Base-by-base conservation (phyloP, 805 yeast genomes). In the Candida peoriensis region DNA sequence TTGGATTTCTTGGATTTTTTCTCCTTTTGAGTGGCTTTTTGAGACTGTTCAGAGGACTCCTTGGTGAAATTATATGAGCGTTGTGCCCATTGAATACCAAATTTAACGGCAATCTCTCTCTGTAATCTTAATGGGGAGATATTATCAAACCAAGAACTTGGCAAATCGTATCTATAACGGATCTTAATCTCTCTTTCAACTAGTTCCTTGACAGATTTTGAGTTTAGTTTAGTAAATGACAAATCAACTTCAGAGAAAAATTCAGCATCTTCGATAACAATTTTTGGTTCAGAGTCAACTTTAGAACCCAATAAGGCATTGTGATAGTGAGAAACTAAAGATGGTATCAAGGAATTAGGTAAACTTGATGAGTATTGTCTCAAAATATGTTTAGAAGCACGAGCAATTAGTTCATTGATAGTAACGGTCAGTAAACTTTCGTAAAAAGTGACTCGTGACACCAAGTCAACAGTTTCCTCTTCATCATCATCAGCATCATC, bases 81-180 rank as follows among this genome's bases (percentile, higher is more conserved):
- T 43, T 61, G 66, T 41, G 66, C 61, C 84, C 95, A 81, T 65
- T 93, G 98, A 34, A 90, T 75, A 61, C 97, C 97, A 47, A 79
- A 75, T 60, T 84, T 82, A 35, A 66, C 50, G 9, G 96, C 78
- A 43, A 88, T 68, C 46, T 80, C 83, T 61, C 89, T 78, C 49
- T 86, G 65, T 28, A 82, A 52, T 23, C 55, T 42, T 23, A 58
- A 44, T 33, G 72, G 76, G 15, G 64, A 41, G 24, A 72, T 41
- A 13, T 54, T 44, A 2, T 58, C 48, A 10, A 45, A 33, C 82
- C 86, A 81, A 32, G 65, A 58, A 0, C 50, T 55, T 1, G 78
- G 65, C 28, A 87, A 63, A 0, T 55, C 47, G 53, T 66, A 74
- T 62, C 94, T 76, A 69, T 74, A 88, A 51, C 95, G 79, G 25